Evolutionary conservation across 768 basidiomycete species (phyloP).

Genomic region (Agrocybe praecox): DNA sequence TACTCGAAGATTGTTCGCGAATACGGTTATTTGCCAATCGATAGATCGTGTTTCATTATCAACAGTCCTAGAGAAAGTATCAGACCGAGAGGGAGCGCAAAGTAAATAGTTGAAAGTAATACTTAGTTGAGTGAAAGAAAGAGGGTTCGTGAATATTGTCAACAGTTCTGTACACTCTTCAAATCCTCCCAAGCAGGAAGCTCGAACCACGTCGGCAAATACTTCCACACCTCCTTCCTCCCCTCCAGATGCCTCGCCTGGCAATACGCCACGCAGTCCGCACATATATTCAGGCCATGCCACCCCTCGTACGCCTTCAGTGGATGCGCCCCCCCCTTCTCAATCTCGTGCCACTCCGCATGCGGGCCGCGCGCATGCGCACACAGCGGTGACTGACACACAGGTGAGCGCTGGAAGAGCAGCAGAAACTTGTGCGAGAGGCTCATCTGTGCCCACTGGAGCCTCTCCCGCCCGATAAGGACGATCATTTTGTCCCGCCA

Average conservation of each 20-base stretch:
- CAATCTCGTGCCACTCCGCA: slow-evolving; percentile 46
- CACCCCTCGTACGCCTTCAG: slow-evolving; percentile 35
- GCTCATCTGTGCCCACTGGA: slow-evolving; percentile 42
- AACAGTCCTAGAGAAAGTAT: no score
- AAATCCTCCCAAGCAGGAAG: slow-evolving; percentile 39
- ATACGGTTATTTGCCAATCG: no score
- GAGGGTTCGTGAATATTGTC: no score
- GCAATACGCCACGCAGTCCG: slow-evolving; percentile 31
- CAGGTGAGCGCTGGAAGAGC: slow-evolving; percentile 35
- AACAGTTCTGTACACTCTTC: slow-evolving; percentile 25
- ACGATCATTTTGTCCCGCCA: slow-evolving; percentile 41
- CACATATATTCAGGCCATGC: slow-evolving; percentile 37
- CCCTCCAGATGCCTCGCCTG: slow-evolving; percentile 32
- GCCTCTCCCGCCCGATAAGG: slow-evolving; percentile 42
- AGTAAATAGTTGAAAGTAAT: background rate
- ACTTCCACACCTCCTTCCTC: slow-evolving; percentile 40
- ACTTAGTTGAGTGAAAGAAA: no score
- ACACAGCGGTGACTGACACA: slow-evolving; percentile 33
- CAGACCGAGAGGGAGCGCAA: no score
- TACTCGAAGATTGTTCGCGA: no score
- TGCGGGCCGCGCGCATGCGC: slow-evolving; percentile 37
- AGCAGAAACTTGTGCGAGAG: slow-evolving; percentile 44
- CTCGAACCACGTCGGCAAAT: slow-evolving; percentile 39
- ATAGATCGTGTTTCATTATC: no score
- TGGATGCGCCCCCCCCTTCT: slow-evolving; percentile 37